Evolutionary conservation across 768 basidiomycete species (phyloP), one percentile per base, ranked within the genome.

Genomic region (Serendipita indica): DNA sequence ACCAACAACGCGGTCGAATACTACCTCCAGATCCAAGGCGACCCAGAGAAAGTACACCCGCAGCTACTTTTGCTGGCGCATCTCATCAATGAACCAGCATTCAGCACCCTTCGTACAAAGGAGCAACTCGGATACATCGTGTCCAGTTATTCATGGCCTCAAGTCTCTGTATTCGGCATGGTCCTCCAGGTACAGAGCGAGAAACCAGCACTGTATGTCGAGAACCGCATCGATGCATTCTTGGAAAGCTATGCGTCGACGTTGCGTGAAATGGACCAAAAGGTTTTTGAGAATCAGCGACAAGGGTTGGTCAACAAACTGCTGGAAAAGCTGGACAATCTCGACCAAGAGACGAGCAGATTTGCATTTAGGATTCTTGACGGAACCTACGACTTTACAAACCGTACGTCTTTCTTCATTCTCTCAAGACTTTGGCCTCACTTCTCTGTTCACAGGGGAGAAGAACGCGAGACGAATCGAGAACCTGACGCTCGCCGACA

Each of bases 61-160:
- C 75, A 76, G 1, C 76, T 83, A 22, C 72, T 81, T 1, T 76
- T 99, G 13, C 80, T 97, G 22, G 77, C 77, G 0, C 89, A 93
- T 64, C 86, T 98, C 59, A 75, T 93, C 34, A 74, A 78, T n/a
- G 96, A 99, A 65, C 94, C 93, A 1, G 79, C 86, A 7, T 99
- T 98, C 71, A 83, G 94, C 67, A 73, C 83, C 22, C 78, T 99
- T 30, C 83, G 96, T 28, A 97, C 93, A 2, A 83, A 89, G 67
- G 90, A 98, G 67, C 96, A 99, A 69, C 77, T 99, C 1, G 96
- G 96, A 3, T 99, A 99, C 68, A 77, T 96, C 39, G 93, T 96
- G 33, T 78, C 75, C 6, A 62, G 62, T 18, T 60, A 58, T 27
- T 57, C 33, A 12, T 65, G 61, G 52, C 27, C 58, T 3, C 58